Conservation (phyloP, 148 eudicot species). For the Drosera capensis region DNA sequence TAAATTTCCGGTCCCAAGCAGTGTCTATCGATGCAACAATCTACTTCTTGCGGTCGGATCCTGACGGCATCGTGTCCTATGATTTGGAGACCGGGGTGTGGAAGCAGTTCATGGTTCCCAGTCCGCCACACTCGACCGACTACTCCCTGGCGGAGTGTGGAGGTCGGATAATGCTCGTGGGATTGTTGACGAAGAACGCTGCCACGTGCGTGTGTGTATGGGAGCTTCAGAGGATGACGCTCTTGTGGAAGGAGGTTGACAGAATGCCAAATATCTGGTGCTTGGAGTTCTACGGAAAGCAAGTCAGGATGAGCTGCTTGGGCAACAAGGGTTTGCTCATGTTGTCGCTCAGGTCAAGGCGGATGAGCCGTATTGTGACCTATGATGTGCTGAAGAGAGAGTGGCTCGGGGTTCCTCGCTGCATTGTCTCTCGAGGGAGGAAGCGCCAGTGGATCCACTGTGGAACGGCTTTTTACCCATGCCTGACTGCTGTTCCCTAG, state of each 20-base stretch:
- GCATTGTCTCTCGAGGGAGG: constrained; percentile 43
- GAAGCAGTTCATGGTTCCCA: constrained; percentile 63
- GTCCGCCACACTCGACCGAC: constrained; percentile 53
- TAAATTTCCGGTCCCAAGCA: constrained; percentile 67
- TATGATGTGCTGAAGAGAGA: constrained; percentile 47
- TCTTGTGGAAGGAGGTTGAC: constrained; percentile 99
- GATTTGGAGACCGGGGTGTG: constrained; percentile 42
- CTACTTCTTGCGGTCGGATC: constrained; percentile 67
- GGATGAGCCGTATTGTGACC: constrained; percentile 66
- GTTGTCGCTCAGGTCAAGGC: constrained; percentile 74
- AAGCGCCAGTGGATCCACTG: no score
- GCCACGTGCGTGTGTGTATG: constrained; percentile 93
- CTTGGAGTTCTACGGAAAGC: constrained; percentile 98
- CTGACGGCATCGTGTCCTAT: constrained; percentile 78
- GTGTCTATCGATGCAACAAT: constrained; percentile 33
- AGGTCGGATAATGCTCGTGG: constrained; percentile 63
- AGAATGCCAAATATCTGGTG: constrained; percentile 99
- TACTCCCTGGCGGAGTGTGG: constrained; percentile 64
- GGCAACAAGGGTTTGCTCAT: constrained; percentile 85
- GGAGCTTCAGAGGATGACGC: constrained; percentile 98
- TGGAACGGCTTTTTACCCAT: no score
- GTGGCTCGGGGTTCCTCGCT: constrained; percentile 68
- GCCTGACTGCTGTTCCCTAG: no score
- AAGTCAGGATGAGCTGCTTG: constrained; percentile 76
- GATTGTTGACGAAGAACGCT: constrained; percentile 69